Percentiles rank a stretch among this genome's conserved stretches.
Conservation (phyloP, 192 early-diverging fungal species). For the Entomortierella parvispora region DNA sequence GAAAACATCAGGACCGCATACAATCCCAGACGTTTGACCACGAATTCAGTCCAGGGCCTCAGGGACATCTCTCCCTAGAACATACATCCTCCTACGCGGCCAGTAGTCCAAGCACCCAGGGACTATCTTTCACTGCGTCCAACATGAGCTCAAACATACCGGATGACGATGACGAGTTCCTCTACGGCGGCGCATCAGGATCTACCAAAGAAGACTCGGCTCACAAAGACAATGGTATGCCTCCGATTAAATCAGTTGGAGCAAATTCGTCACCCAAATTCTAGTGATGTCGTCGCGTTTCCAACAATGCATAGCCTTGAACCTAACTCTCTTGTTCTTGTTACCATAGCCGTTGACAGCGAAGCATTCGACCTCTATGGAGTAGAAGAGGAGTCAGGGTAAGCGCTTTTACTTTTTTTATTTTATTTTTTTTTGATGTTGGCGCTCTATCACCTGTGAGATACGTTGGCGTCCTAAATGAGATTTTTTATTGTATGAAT, state of each 20-base stretch:
- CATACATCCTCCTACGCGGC: too few relatives aligned
- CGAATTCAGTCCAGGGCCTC: too few relatives aligned
- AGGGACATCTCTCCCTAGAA: too few relatives aligned
- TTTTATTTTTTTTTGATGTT: background rate
- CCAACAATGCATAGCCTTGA: background rate
- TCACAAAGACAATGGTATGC: constrained; percentile 18
- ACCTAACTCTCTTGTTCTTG: background rate
- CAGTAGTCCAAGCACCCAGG: too few relatives aligned
- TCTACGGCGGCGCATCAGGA: constrained; percentile 46
- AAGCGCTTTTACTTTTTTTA: background rate
- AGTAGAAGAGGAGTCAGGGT: constrained; percentile 22
- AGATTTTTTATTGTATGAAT: background rate
- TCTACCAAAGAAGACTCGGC: constrained; percentile 2
- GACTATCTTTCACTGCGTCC: too few relatives aligned
- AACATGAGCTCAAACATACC: constrained; percentile 43
- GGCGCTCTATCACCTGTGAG: background rate
- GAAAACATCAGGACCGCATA: too few relatives aligned
- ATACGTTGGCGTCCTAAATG: background rate
- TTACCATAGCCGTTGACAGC: constrained; percentile 22
- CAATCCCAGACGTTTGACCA: too few relatives aligned
- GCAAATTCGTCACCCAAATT: too few relatives aligned
- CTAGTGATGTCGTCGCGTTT: too few relatives aligned
- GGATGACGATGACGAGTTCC: constrained; percentile 51
- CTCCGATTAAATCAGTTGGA: too few relatives aligned
- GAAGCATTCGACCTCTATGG: constrained; percentile 49